Conservation (phyloP, 2,329 filamentous ascomycete species). For the Kalmusia sp. region DNA sequence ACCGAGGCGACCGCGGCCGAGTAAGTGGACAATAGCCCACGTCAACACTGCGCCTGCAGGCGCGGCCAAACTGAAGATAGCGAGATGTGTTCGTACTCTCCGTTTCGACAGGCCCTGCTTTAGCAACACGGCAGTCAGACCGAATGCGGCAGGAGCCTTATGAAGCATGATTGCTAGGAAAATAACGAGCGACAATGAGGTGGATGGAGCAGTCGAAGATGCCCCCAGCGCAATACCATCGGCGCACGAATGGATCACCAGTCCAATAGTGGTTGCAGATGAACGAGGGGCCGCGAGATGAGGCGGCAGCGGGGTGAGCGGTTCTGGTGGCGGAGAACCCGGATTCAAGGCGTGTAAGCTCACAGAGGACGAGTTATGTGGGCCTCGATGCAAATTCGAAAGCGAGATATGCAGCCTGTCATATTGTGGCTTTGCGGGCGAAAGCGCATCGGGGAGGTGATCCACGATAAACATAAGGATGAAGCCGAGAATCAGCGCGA, state of each 20-base stretch:
- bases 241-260: constrained; percentile 95
- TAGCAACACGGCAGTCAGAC: constrained; percentile 85
- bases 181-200: constrained; percentile 81
- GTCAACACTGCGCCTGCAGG: constrained; percentile 85
- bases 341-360: constrained; percentile 38
- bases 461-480: constrained; percentile 97
- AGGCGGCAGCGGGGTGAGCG: constrained; percentile 15
- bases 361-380: constrained; percentile 49
- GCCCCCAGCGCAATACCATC: constrained; percentile 97
- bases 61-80: constrained; percentile 90
- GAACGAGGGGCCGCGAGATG: constrained; percentile 17
- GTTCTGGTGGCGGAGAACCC: constrained; percentile 30
- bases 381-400: constrained; percentile 72
- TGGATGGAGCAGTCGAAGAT: constrained; percentile 69
- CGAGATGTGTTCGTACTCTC: constrained; percentile 80
- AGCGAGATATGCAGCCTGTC: constrained; percentile 86
- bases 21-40: constrained; percentile 77
- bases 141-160: constrained; percentile 95
- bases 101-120: constrained; percentile 92
- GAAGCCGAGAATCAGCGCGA: constrained; percentile 87
- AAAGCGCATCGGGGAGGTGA: constrained; percentile 44
- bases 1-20: constrained; percentile 67
- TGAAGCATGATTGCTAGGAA: constrained; percentile 98
- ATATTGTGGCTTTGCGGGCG: constrained; percentile 65
- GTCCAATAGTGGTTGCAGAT: constrained; percentile 73